Base-by-base conservation (phyloP, 1,284 basidiomycete species). In the Fomitopsis betulina region DNA sequence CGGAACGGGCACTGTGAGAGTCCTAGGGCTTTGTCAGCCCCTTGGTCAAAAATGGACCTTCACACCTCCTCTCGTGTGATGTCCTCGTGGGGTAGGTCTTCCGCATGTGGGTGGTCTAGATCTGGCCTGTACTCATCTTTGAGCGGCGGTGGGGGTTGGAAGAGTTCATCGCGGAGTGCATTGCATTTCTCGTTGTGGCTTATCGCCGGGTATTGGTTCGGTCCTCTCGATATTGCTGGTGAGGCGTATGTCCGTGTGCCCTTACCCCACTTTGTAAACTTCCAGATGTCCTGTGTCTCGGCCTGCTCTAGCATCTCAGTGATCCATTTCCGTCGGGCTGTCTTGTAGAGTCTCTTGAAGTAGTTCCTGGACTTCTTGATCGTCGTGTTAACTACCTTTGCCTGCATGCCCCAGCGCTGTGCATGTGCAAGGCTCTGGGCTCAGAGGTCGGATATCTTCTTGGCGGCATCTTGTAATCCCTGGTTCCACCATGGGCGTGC, bases 21-120 rank as follows among this genome's bases (percentile, higher is more conserved):
- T 9, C 66, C 65, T 5, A 64, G 65, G 21, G 64, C 63, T 21
- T 64, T 67, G 39, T 63, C 52, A 9, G 62, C 58, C 2, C 53
- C 58, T 23, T 56, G 25, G 13, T 42, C 32, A 45, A 49, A 58
- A 8, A 67, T 54, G 2, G 66, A 62, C 2, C 43, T 39, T 2
- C 27, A 12, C 25, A 64, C 56, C 50, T 67, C 62, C 2, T 53
- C 45, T 5, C 25, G 1, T 15, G 63, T 66, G 42, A 67, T 39
- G 2, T 42, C 37, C 23, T 42, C 17, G 15, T 54, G 40, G 2
- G 39, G 30, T 2, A 61, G 19, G 23, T 61, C 56, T 2, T 38
- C 38, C 19, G 1, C 19, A 8, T 30, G 33, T 15, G 37, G 35
- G 15, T 25, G 19, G 12, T 42, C 45, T 15, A 65, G 59, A 49